These are phyloP conservation scores for Aurifilum marmelostoma DNA, from an alignment of 2,329 filamentous ascomycete genomes.

Conservation along the genomic window DNA sequence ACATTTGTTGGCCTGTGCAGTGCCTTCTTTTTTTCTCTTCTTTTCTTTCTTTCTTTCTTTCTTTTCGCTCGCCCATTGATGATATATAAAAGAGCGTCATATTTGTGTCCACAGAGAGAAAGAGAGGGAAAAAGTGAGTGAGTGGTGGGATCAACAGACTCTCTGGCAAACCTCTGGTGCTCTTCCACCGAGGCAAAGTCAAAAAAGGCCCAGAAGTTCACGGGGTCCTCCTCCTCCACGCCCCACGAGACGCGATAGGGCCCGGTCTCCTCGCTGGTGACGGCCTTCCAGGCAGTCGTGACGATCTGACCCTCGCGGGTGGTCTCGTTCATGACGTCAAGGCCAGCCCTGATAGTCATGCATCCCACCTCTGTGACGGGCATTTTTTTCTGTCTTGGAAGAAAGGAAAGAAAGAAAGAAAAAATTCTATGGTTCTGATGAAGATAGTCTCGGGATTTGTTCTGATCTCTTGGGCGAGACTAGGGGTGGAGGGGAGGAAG, in stretches of 20 bases:
- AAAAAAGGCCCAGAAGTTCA: conserved; percentile 34
- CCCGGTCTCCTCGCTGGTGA: conserved; percentile 29
- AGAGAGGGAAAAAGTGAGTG: neutral
- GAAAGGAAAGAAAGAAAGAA: no score
- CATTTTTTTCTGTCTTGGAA: conserved; percentile 13
- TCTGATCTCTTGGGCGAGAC: no score
- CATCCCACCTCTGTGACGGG: conserved; percentile 32
- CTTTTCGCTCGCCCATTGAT: neutral
- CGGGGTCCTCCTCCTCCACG: conserved; percentile 32
- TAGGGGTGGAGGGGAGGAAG: no score
- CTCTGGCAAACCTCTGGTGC: conserved; percentile 32
- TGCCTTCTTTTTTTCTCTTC: neutral
- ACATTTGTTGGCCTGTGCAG: neutral
- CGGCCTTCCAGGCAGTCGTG: conserved; percentile 23
- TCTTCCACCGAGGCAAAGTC: conserved; percentile 35
- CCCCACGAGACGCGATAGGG: conserved; percentile 33
- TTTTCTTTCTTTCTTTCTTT: neutral
- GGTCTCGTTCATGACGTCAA: conserved; percentile 31
- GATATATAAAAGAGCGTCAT: no score
- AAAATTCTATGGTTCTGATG: no score
- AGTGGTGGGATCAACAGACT: conserved; percentile 27
- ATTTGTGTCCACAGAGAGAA: no score
- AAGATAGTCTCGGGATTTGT: no score
- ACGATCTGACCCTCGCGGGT: conserved; percentile 31
- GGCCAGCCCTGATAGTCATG: conserved; percentile 32